Evolutionary conservation across 2,329 filamentous ascomycete species (phyloP).

Genomic region (Cladosporium sphaerospermum): DNA sequence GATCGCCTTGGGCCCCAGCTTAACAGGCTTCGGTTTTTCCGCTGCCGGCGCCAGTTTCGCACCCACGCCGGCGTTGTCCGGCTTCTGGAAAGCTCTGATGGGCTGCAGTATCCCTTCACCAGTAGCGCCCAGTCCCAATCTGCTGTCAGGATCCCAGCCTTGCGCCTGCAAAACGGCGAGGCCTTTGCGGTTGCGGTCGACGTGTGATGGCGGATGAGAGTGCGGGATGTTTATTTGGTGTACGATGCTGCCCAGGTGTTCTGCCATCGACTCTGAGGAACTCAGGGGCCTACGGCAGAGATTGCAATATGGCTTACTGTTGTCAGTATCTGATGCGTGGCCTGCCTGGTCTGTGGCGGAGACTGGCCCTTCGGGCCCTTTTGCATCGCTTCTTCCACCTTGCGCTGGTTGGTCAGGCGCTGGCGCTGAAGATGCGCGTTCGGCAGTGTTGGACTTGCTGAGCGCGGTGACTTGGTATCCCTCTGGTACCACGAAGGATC

Average conservation of each 20-base stretch:
- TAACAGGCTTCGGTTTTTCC: conserved; percentile 48
- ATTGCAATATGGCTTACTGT: conserved; percentile 19
- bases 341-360: not conserved
- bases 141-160: conserved; percentile 69
- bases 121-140: conserved; percentile 63
- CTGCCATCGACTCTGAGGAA: conserved; percentile 13
- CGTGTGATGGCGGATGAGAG: conserved; percentile 64
- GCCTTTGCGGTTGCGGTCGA: conserved; percentile 66
- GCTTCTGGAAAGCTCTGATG: conserved; percentile 65
- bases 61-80: conserved; percentile 69
- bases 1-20: conserved; percentile 64
- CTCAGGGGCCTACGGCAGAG: conserved; percentile 26
- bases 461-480: conserved; percentile 63
- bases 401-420: not conserved
- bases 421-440: conserved; percentile 5
- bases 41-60: conserved; percentile 43
- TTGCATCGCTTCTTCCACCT: not conserved
- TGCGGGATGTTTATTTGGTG: conserved; percentile 66
- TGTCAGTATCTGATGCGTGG: conserved; percentile 2
- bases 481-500: conserved; percentile 39
- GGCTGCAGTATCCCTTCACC: conserved; percentile 69
- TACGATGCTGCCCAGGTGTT: conserved; percentile 58
- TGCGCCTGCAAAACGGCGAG: conserved; percentile 58
- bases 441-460: conserved; percentile 13
- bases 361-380: not conserved